Evolutionary conservation across 768 basidiomycete genomes (phyloP).

Genomic region (Kwoniella heveanensis): DNA sequence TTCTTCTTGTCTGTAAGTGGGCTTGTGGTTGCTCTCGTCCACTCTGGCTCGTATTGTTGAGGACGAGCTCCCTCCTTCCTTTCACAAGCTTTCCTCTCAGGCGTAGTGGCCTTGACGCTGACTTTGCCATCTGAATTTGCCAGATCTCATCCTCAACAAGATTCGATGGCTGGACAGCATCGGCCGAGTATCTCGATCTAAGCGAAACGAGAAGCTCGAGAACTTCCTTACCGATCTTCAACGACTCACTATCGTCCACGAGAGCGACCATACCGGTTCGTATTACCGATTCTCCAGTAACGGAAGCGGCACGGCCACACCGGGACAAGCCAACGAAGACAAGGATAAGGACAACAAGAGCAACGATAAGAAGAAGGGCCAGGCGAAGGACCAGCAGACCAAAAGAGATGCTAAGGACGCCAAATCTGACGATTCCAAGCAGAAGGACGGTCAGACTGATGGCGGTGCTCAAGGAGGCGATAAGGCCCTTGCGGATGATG

Average conservation of each 20-base stretch:
- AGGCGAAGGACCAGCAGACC: constrained; percentile 17
- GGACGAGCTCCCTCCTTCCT: too few species aligned
- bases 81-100: too few species aligned
- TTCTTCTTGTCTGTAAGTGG: constrained; percentile 55
- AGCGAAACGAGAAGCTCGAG: constrained; percentile 57
- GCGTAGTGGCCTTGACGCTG: too few species aligned
- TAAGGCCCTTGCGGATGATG: constrained; percentile 21
- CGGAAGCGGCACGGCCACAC: constrained; percentile 20
- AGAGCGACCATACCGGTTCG: constrained; percentile 37
- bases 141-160: constrained; percentile 56
- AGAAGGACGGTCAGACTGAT: constrained; percentile 5
- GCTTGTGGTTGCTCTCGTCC: not conserved
- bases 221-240: constrained; percentile 58
- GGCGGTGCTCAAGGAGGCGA: constrained; percentile 16
- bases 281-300: constrained; percentile 37
- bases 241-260: constrained; percentile 59
- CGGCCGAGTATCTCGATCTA: constrained; percentile 55
- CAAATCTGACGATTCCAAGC: not conserved
- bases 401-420: constrained; percentile 16
- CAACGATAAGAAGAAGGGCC: constrained; percentile 20
- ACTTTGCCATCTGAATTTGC: constrained; percentile 13
- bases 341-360: constrained; percentile 18
- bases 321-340: constrained; percentile 18
- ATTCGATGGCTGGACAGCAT: constrained; percentile 58
- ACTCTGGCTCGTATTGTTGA: too few species aligned